phyloP scores from a whole-genome alignment of 164 flowering plant species.

The Umbellularia californica region DNA sequence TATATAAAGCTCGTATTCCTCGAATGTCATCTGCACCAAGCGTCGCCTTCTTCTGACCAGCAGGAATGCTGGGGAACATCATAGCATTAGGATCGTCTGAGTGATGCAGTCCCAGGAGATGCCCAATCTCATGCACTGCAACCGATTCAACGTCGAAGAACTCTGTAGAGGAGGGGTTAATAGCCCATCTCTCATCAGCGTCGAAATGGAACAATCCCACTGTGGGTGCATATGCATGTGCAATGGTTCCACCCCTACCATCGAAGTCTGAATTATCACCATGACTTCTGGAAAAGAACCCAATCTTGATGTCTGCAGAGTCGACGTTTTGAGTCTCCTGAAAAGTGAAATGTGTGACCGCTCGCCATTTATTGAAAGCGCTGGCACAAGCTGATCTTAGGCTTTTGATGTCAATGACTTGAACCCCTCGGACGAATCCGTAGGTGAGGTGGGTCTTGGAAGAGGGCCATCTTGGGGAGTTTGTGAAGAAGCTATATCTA shows the following conservation, averaged over 20 bases:
- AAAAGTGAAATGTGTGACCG: conserved; percentile 50
- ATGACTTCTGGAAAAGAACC: conserved; percentile 30
- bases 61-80: conserved; percentile 65
- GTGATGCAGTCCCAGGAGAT: conserved; percentile 72
- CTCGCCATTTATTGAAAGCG: conserved; percentile 60
- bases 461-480: conserved; percentile 52
- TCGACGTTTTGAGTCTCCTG: conserved; percentile 3
- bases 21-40: conserved; percentile 51
- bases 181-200: conserved; percentile 4
- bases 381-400: conserved; percentile 38
- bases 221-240: conserved; percentile 8
- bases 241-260: conserved; percentile 33
- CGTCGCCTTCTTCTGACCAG: conserved; percentile 43
- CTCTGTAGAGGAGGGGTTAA: conserved; percentile 30
- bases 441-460: conserved; percentile 34
- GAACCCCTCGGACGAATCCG: conserved; percentile 37
- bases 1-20: conserved; percentile 60
- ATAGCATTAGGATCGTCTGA: conserved; percentile 57
- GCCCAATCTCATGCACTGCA: conserved; percentile 88
- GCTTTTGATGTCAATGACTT: conserved; percentile 16
- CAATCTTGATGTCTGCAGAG: conserved; percentile 52
- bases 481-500: conserved; percentile 38
- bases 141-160: conserved; percentile 68
- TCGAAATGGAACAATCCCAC: conserved; percentile 7
- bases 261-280: conserved; percentile 73